A percentile compares a stretch with the other conserved stretches of the same genome.
Conservation (phyloP, 1,139 yeast species). For the Blastobotrys elegans region DNA sequence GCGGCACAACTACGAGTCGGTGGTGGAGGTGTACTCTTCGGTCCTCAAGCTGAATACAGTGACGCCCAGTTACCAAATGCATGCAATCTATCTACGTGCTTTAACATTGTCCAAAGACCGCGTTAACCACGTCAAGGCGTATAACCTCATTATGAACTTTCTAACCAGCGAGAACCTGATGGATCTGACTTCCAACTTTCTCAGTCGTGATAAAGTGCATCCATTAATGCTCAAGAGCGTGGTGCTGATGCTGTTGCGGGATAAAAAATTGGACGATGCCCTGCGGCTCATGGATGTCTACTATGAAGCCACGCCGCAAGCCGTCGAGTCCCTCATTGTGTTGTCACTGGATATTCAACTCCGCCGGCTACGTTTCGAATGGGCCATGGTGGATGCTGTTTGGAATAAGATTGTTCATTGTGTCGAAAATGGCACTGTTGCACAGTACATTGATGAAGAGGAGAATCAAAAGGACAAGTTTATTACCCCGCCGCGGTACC, state of each 20-base stretch:
- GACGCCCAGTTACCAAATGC: constrained; percentile 24
- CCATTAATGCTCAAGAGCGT: constrained; percentile 24
- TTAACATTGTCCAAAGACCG: constrained; percentile 6
- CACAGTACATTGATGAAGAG: not conserved
- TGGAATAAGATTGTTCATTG: constrained; percentile 8
- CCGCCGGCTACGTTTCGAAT: constrained; percentile 4
- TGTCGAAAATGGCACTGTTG: not conserved
- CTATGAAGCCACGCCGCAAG: constrained; percentile 4
- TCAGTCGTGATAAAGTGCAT: constrained; percentile 25
- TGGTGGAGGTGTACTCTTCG: constrained; percentile 17
- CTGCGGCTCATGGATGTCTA: constrained; percentile 1
- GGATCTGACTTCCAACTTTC: constrained; percentile 24
- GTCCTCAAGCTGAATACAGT: constrained; percentile 17
- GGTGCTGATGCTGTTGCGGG: constrained; percentile 13
- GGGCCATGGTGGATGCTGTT: constrained; percentile 7
- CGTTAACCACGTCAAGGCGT: not conserved
- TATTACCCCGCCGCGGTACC: constrained; percentile 19
- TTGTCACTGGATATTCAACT: constrained; percentile 10
- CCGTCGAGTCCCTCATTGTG: constrained; percentile 3
- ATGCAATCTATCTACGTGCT: constrained; percentile 21
- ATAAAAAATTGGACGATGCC: constrained; percentile 6
- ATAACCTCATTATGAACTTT: constrained; percentile 1
- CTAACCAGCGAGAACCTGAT: constrained; percentile 16
- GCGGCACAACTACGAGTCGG: constrained; percentile 4
- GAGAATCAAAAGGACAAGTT: not conserved